Base-by-base conservation (phyloP, 208 protist genomes). In the Lotmaria passim region DNA sequence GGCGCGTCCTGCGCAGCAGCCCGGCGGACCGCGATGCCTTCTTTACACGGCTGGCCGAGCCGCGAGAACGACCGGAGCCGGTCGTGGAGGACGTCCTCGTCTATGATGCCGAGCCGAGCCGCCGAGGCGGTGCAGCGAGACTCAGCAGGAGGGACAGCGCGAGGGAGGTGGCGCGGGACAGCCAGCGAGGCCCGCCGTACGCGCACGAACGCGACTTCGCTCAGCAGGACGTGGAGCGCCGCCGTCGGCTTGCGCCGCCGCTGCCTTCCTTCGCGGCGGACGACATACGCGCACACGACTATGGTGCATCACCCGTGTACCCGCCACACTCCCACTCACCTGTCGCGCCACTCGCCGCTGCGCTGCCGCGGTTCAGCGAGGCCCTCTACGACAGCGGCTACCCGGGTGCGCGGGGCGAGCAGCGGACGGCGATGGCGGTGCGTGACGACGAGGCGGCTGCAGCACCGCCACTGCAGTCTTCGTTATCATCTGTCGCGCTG, bases 31-130 rank as follows among this genome's bases (percentile, higher is more conserved):
- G 70, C 44, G 70, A 76, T n/a, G 55, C 64, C 12, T 79, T 83
- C 36, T 89, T 83, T 51, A 11, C 46, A 19, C 79, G 77, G 2
- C 72, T 89, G 23, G 83, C 83, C 1, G 61, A 74, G 46, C 80
- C 83, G 34, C 78, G 77, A 2, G 38, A 75, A 46, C 64, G 70
- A n/a, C 65, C 51, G 1, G 69, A 50, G 26, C 38, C 66, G 34
- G 59, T 59, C 24, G 34, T 76, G 47, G 69, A 75, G 50, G 69
- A 81, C 34, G 69, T 69, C 26, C 19, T 71, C 7, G 11, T 73
- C 3, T 76, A 52, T 38, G 64, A 75, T 31, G 62, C 26, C 21
- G 41, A 3, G 33, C 33, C 33, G 7, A n/a, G 19, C 8, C 2
- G 52, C 14, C 19, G 52, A 28, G 33, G 52, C 33, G 52, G 33